Base-by-base conservation (phyloP, 441 rosid species). In the Francoa sonchifolia region DNA sequence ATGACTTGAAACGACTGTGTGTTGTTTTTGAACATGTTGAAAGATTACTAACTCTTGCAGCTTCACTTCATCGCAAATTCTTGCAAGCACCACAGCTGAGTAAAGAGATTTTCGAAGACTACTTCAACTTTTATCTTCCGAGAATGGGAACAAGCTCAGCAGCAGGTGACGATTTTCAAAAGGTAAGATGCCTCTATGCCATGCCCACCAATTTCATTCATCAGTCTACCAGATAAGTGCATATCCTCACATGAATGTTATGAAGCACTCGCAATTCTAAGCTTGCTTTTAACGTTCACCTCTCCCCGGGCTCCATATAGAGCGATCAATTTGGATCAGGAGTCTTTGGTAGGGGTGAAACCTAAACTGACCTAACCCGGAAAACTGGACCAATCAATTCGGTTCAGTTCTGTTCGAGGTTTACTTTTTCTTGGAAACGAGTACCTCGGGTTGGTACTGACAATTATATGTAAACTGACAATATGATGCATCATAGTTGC, bases 1-100 rank as follows among this genome's bases (percentile, higher is more conserved):
- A 72, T 42, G 95, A 92, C 60, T 48, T 87, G 52, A 79, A 53
- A 63, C 72, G 78, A 40, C 68, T 92, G 18, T 71, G 82, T 22
- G 31, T 50, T n/a, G 61, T 65, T 59, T 92, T 83, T 63, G 94
- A 77, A 61, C 80, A 81, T 20, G 72, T 92, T 0, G 99, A 92
- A 74, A 83, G 74, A 60, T 54, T 87, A 53, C 55, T 79, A 41
- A 58, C 72, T 20, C 75, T 87, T 15, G 95, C 99, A n/a, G 87
- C 89, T 16, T 87, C 89, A 46, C 92, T 92, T 61, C 92, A 77
- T 65, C 79, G 85, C 31, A 92, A 77, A 53, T 92, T 92, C 57
- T 48, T 62, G 53, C 76, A 67, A 19, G 78, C 82, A 17, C 76
- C 89, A 11, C 73, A 81, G 5, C 68, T 87, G 19, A 63, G 77